These are phyloP conservation scores for Pythium sukuiense DNA, from an alignment of 352 stramenopile species.

Conservation along the genomic window DNA sequence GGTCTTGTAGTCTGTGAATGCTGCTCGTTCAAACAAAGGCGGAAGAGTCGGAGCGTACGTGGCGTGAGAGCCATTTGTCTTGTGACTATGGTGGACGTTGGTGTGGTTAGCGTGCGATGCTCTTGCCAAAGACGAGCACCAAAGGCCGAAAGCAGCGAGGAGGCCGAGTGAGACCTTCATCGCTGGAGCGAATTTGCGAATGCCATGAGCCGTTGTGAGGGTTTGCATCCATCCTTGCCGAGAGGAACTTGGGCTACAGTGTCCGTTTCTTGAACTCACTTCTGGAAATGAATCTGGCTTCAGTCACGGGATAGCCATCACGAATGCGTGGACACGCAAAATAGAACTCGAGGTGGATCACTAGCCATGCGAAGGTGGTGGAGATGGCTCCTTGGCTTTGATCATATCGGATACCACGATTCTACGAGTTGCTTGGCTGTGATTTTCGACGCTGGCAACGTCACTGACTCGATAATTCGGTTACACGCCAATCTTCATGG, in stretches of 20 bases:
- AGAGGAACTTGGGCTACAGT: neutral
- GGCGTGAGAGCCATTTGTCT: neutral
- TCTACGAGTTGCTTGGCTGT: no score
- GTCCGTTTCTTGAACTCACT: neutral
- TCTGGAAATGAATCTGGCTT: neutral
- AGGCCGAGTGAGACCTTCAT: neutral
- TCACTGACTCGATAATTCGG: neutral
- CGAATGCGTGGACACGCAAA: neutral
- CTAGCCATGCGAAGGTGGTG: no score
- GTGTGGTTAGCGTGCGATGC: neutral
- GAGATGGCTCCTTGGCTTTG: no score
- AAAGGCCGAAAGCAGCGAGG: neutral
- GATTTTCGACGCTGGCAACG: neutral
- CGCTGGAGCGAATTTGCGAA: neutral
- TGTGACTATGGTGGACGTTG: neutral
- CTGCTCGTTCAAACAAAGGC: neutral
- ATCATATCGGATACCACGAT: no score
- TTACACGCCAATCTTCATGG: neutral
- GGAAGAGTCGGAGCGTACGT: neutral
- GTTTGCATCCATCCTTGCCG: neutral
- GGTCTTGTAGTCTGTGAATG: neutral
- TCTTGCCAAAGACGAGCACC: neutral
- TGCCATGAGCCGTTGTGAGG: neutral
- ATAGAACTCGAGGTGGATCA: neutral
- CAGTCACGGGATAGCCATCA: no score